Conservation (phyloP, 2,329 filamentous ascomycete genomes). For the Sphaerulina vaccinii region DNA sequence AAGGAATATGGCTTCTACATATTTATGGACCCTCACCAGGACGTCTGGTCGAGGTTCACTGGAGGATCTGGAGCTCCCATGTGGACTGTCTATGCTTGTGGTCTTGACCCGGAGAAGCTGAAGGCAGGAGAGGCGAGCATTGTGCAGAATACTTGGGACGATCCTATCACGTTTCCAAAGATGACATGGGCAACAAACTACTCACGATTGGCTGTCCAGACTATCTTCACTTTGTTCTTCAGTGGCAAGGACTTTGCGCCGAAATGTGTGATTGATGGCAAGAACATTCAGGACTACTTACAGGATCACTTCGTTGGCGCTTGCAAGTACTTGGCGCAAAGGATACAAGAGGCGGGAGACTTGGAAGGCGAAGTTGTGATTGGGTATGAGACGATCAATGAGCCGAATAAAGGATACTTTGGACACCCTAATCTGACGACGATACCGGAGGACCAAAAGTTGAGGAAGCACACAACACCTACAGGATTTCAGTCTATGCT, state of each 20-base stretch:
- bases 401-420: slow-evolving; percentile 85
- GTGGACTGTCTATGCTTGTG: slow-evolving; percentile 96
- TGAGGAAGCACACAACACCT: slow-evolving; percentile 89
- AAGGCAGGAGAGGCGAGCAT: slow-evolving; percentile 84
- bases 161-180: slow-evolving; percentile 85
- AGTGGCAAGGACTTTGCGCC: slow-evolving; percentile 88
- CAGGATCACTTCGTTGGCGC: slow-evolving; percentile 82
- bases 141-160: slow-evolving; percentile 89
- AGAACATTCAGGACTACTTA: slow-evolving; percentile 95
- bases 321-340: slow-evolving; percentile 74
- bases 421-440: slow-evolving; percentile 77
- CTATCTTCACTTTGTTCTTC: slow-evolving; percentile 94
- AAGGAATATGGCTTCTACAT: slow-evolving; percentile 92
- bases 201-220: slow-evolving; percentile 77
- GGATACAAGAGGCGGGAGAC: slow-evolving; percentile 86
- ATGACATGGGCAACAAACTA: slow-evolving; percentile 99
- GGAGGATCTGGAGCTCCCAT: slow-evolving; percentile 94
- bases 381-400: slow-evolving; percentile 95
- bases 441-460: slow-evolving; percentile 80
- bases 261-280: slow-evolving; percentile 89
- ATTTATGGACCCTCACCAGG: slow-evolving; percentile 98
- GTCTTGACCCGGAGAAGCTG: slow-evolving; percentile 83
- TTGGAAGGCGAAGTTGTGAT: slow-evolving; percentile 83
- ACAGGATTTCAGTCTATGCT: slow-evolving; percentile 93
- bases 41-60: slow-evolving; percentile 94